A percentile compares a stretch with the other conserved stretches of the same genome.
Evolutionary conservation across 139 green algal species (phyloP).

Genomic region (Tetradesmus lagerheimii): DNA sequence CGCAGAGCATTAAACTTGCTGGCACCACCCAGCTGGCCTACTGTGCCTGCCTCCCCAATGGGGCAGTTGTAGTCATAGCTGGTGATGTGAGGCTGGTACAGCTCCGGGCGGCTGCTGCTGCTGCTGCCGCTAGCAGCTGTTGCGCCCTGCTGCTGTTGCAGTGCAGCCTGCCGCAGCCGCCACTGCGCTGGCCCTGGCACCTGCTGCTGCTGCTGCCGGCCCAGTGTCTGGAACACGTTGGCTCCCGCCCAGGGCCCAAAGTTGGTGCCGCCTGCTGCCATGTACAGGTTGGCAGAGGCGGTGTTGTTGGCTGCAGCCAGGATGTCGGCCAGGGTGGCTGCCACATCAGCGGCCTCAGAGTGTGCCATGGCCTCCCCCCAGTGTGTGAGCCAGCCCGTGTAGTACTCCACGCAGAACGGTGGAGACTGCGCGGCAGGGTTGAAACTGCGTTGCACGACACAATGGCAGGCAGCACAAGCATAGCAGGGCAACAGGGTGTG

Average conservation of each 20-base stretch:
- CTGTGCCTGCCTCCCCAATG: slow-evolving; percentile 62
- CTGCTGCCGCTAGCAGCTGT: slow-evolving; percentile 29
- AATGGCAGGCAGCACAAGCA: background rate
- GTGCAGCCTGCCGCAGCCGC: background rate
- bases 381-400: slow-evolving; percentile 77
- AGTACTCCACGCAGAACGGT: slow-evolving; percentile 73
- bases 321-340: slow-evolving; percentile 42
- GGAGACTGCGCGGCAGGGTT: slow-evolving; percentile 64
- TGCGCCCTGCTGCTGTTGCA: slow-evolving; percentile 22
- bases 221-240: slow-evolving; percentile 43
- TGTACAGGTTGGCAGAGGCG: slow-evolving; percentile 75
- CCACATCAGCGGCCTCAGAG: slow-evolving; percentile 47
- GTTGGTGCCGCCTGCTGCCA: slow-evolving; percentile 72
- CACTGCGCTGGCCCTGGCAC: background rate
- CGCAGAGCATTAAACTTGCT: slow-evolving; percentile 67
- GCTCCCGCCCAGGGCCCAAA: slow-evolving; percentile 50
- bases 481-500: background rate
- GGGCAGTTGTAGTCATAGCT: slow-evolving; percentile 76
- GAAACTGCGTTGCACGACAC: background rate
- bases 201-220: slow-evolving; percentile 1
- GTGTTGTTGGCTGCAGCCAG: slow-evolving; percentile 60
- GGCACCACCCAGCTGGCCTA: slow-evolving; percentile 66
- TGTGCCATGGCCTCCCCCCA: slow-evolving; percentile 78
- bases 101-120: background rate
- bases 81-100: slow-evolving; percentile 63